Evolutionary conservation across 139 green algal genomes (phyloP).

Genomic region (Haematococcus sp.): DNA sequence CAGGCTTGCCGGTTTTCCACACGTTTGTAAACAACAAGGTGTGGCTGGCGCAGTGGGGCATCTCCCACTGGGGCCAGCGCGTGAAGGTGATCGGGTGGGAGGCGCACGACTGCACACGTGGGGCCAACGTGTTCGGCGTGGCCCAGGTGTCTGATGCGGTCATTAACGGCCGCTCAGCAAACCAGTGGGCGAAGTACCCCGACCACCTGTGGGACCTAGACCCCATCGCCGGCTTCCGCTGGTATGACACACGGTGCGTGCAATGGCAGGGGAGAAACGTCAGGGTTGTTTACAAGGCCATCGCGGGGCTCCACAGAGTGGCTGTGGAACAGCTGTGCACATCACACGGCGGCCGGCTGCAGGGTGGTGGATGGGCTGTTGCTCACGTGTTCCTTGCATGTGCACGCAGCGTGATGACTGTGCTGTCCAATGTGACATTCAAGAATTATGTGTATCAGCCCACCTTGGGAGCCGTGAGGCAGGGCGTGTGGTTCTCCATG

Average conservation of each 20-base stretch:
- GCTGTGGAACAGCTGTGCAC: too few relatives aligned
- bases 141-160: conserved; percentile 36
- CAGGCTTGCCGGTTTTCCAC: conserved; percentile 28
- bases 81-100: conserved; percentile 34
- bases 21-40: conserved; percentile 48
- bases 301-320: too few relatives aligned
- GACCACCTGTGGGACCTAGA: conserved; percentile 36
- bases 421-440: conserved; percentile 54
- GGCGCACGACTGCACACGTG: conserved; percentile 44
- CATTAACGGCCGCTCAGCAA: conserved; percentile 36
- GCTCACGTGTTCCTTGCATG: too few relatives aligned
- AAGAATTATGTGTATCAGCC: conserved; percentile 55
- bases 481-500: conserved; percentile 42
- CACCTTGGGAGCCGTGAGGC: conserved; percentile 21
- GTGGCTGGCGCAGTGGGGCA: conserved; percentile 45
- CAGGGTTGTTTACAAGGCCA: too few relatives aligned
- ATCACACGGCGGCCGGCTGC: too few relatives aligned
- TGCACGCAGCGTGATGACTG: conserved; percentile 24
- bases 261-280: too few relatives aligned
- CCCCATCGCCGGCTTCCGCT: conserved; percentile 55
- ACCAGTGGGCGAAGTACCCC: conserved; percentile 42
- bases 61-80: conserved; percentile 49
- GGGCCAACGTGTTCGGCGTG: conserved; percentile 50
- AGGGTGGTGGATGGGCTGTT: too few relatives aligned
- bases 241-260: conserved; percentile 27